Base-by-base conservation (phyloP, 306 rosid species). In the Cucurbita ficifolia region DNA sequence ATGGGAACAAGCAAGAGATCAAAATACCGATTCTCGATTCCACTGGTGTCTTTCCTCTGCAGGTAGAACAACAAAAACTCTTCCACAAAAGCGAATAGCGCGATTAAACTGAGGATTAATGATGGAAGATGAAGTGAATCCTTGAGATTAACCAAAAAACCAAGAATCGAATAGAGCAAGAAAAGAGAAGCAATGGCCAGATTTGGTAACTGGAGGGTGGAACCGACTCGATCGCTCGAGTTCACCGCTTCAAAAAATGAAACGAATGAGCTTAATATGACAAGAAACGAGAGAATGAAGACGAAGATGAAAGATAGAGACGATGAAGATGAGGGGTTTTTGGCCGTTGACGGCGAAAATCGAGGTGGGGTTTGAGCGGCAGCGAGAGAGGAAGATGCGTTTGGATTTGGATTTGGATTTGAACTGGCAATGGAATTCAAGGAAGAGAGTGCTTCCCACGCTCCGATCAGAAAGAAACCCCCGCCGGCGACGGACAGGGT, bases 21-120 rank as follows among this genome's bases (percentile, higher is more conserved):
- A 22, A 86, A 93, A 74, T 90, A 93, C 0, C 86, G 91, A 60
- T 93, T 90, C 70, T 93, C 97, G 2, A 93, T 75, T 0, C 97
- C 97, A 21, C 17, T 73, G 1, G 86, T 63, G 76, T 90, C 97
- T 58, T 93, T 93, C 16, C 92, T 77, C 71, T 87, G 97, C 19
- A 93, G 87, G 76, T 87, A 90, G 78, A 88, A 93, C 51, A 86
- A 29, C 19, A 93, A 67, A 75, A 93, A 90, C 76, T 93, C 98
- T 76, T 88, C 83, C 1, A 62, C 79, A 50, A 93, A 90, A 17
- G 90, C 97, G 77, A 88, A 93, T 11, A 80, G 76, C 56, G 67
- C 85, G 9, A 93, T 12, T 40, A 87, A 80, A 18, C 60, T 55
- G 4, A 83, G 78, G 10, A 93, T 57, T 1, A 82, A 49, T 0